phyloP scores from a whole-genome alignment of 73 alveolate genomes.

The Effrenium voratum region DNA sequence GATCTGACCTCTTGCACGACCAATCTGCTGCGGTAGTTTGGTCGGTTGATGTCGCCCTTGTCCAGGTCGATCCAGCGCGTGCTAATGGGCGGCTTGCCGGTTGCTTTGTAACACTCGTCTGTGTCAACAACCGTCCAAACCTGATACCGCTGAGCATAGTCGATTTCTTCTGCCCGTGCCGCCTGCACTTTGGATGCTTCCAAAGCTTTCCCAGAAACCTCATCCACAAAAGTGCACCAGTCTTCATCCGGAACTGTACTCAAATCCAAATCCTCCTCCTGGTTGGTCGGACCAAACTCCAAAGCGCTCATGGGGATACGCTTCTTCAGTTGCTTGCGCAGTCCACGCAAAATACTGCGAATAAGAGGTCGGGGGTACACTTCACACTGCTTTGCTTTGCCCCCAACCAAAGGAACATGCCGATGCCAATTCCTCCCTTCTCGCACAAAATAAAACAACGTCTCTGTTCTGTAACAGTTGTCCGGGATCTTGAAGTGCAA shows the following conservation, averaged over 20 bases:
- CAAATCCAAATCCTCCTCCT: constrained; percentile 3
- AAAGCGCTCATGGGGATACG: too few relatives aligned
- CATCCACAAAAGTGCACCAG: constrained; percentile 28
- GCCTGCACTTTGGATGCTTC: neutral
- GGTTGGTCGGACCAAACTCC: neutral
- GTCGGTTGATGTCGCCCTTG: constrained; percentile 18
- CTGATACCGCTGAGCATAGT: neutral
- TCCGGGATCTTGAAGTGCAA: too few relatives aligned
- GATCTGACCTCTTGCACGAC: constrained; percentile 9
- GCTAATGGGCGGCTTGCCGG: neutral
- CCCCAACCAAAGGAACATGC: neutral
- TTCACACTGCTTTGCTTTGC: neutral
- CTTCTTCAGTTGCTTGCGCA: too few relatives aligned
- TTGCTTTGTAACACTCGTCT: neutral
- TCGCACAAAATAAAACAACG: neutral
- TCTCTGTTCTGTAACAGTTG: neutral
- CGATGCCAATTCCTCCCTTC: constrained; percentile 13
- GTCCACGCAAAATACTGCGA: neutral
- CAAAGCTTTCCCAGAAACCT: neutral
- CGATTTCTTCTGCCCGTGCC: constrained; percentile 27
- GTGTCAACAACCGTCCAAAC: constrained; percentile 24
- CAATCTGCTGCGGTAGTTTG: constrained; percentile 10
- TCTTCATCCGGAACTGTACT: neutral
- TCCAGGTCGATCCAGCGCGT: constrained; percentile 46
- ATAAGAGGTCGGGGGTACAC: neutral